phyloP scores from a whole-genome alignment of 805 yeast species.

The Wickerhamiella parazyma region DNA sequence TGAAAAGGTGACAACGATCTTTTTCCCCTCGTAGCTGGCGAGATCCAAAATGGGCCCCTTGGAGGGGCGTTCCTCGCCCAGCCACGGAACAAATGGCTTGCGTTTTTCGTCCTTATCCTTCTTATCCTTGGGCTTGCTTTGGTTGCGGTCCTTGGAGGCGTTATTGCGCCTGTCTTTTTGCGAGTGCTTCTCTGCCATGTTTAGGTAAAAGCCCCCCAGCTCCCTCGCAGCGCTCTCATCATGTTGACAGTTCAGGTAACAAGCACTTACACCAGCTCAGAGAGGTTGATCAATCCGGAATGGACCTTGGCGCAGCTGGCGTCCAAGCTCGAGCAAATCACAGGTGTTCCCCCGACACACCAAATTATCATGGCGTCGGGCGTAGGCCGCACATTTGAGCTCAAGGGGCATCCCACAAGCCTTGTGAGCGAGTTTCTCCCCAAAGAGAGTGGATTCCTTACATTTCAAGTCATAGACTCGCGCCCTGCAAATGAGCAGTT shows the following conservation, averaged over 20 bases:
- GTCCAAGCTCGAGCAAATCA: slow-evolving; percentile 45
- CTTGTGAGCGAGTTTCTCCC: slow-evolving; percentile 10
- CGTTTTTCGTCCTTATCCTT: slow-evolving; percentile 22
- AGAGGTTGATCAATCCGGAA: slow-evolving; percentile 45
- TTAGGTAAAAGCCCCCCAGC: not conserved
- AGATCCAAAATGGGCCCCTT: slow-evolving; percentile 82
- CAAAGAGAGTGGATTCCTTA: slow-evolving; percentile 16
- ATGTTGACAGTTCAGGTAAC: slow-evolving; percentile 25
- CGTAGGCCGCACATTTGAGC: not conserved
- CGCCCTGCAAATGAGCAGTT: slow-evolving; percentile 24
- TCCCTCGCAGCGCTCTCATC: not conserved
- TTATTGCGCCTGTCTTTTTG: slow-evolving; percentile 14
- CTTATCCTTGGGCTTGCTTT: slow-evolving; percentile 10
- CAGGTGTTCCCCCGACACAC: slow-evolving; percentile 53
- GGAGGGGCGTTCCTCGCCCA: slow-evolving; percentile 56
- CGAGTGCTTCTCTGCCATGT: slow-evolving; percentile 7
- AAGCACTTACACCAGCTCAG: slow-evolving; percentile 55
- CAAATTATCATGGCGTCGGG: slow-evolving; percentile 29
- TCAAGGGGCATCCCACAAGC: slow-evolving; percentile 10
- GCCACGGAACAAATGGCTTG: slow-evolving; percentile 21
- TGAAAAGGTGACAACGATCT: slow-evolving; percentile 61
- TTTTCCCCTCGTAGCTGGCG: slow-evolving; percentile 57
- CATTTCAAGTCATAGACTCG: slow-evolving; percentile 41
- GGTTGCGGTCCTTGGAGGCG: slow-evolving; percentile 14
- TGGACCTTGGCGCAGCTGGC: slow-evolving; percentile 48